Conservation (phyloP, 1,284 basidiomycete species). For the Inonotus obliquus region DNA sequence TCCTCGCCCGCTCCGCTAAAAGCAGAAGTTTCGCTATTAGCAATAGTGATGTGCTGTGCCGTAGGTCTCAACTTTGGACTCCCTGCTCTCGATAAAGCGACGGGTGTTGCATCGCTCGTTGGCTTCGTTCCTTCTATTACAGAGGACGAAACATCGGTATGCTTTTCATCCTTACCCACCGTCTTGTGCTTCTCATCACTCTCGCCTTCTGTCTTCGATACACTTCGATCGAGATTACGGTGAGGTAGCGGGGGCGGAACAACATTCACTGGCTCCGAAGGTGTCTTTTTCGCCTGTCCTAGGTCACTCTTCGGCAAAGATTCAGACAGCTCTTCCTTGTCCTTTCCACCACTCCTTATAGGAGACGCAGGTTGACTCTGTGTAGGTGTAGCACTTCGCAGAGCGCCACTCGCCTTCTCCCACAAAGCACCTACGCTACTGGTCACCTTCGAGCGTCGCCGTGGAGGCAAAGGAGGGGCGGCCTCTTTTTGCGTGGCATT, state of each 20-base stretch:
- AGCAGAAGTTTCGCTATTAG: conserved; percentile 11
- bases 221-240: conserved; percentile 33
- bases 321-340: conserved; percentile 12
- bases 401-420: conserved; percentile 15
- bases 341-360: conserved; percentile 30
- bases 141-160: background rate
- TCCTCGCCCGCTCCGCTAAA: conserved; percentile 19
- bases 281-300: background rate
- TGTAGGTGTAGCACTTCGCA: conserved; percentile 4
- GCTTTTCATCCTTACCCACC: background rate
- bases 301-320: conserved; percentile 1
- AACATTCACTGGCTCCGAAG: conserved; percentile 20
- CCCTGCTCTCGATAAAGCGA: background rate
- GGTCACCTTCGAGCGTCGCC: conserved; percentile 28
- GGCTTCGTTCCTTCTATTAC: background rate
- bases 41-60: background rate
- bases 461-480: conserved; percentile 28
- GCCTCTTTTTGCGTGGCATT: conserved; percentile 19
- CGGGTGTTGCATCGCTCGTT: conserved; percentile 7
- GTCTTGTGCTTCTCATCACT: background rate
- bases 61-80: background rate
- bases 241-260: conserved; percentile 30
- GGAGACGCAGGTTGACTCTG: conserved; percentile 19
- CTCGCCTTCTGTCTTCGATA: background rate
- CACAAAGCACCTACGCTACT: conserved; percentile 21